These are phyloP conservation scores for Asterionellopsis glacialis DNA, from an alignment of 108 stramenopile species.

Conservation along the genomic window DNA sequence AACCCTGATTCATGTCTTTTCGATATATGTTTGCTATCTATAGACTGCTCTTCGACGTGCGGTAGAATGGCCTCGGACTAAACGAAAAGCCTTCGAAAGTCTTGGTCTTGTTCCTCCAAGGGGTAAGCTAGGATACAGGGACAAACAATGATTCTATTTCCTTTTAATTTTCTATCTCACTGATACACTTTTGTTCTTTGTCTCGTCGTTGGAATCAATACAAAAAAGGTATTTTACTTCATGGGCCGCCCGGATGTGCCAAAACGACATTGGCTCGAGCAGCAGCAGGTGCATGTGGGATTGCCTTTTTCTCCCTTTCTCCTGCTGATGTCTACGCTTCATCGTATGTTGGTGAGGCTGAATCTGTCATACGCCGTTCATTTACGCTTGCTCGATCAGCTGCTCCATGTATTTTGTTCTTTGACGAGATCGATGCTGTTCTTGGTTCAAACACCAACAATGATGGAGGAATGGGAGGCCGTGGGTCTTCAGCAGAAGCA, in stretches of 20 bases:
- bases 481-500: constrained; percentile 77
- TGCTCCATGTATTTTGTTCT: constrained; percentile 95
- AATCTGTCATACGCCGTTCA: constrained; percentile 88
- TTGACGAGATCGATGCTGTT: constrained; percentile 98
- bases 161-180: not conserved
- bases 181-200: not conserved
- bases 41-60: constrained; percentile 61
- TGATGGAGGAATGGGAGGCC: constrained; percentile 47
- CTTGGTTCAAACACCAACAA: constrained; percentile 36
- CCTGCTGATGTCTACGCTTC: constrained; percentile 93
- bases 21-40: not conserved
- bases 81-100: constrained; percentile 34
- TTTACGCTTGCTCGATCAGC: constrained; percentile 91
- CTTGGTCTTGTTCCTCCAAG: constrained; percentile 63
- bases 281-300: constrained; percentile 86
- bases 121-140: constrained; percentile 5
- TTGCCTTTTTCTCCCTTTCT: constrained; percentile 91
- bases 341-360: constrained; percentile 97
- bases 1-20: not conserved
- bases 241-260: constrained; percentile 97
- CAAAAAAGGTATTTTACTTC: constrained; percentile 68
- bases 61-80: constrained; percentile 79
- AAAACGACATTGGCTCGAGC: constrained; percentile 97
- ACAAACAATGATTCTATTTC: too few relatives aligned
- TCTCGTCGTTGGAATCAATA: not conserved